Conservation (phyloP, 352 stramenopile species). For the Pythium chondricola region DNA sequence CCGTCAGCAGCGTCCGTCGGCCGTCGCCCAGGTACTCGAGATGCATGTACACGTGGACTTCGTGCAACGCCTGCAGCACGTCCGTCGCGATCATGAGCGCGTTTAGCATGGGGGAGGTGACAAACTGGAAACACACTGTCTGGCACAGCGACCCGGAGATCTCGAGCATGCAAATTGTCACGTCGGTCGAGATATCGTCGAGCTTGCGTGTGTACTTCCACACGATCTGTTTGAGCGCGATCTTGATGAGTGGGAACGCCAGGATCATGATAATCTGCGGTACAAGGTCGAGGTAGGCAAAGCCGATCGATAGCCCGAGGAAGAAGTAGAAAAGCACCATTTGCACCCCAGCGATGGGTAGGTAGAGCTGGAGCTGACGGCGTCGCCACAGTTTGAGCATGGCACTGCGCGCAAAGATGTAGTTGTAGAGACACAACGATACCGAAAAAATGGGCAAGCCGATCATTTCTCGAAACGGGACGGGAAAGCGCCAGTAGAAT, state of each 20-base stretch:
- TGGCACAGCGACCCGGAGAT: conserved; percentile 14
- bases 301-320: conserved; percentile 2
- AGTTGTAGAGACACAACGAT: background rate
- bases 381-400: background rate
- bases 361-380: background rate
- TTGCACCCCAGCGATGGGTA: conserved; percentile 3
- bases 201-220: conserved; percentile 10
- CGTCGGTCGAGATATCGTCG: conserved; percentile 13
- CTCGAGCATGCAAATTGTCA: conserved; percentile 14
- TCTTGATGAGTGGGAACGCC: conserved; percentile 8
- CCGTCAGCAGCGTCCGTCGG: conserved; percentile 3
- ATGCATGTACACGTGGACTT: conserved; percentile 1
- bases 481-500: conserved; percentile 9
- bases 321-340: conserved; percentile 8
- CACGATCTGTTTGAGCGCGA: conserved; percentile 2
- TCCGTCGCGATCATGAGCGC: background rate
- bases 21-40: conserved; percentile 11
- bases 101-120: background rate
- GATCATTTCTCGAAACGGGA: conserved; percentile 16
- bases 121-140: conserved; percentile 12
- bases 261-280: conserved; percentile 2
- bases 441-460: background rate
- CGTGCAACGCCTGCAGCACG: background rate
- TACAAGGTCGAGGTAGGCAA: background rate
- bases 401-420: background rate